Evolutionary conservation across 371 early-diverging fungal species (phyloP).

Genomic region (Mycotypha africana): DNA sequence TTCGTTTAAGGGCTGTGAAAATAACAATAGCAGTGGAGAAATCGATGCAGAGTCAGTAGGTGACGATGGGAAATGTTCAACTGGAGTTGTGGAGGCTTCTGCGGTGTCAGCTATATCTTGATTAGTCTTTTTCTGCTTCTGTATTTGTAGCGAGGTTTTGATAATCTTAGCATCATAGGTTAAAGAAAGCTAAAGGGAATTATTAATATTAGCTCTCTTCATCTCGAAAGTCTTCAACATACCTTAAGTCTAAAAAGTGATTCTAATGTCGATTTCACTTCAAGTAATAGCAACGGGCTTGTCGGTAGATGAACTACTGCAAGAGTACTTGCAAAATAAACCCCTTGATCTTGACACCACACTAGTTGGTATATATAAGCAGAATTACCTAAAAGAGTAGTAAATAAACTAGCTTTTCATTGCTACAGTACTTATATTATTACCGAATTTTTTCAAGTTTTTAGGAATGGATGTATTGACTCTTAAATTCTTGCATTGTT

Average conservation of each 20-base stretch:
- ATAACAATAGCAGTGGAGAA: no score
- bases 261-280: not conserved
- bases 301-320: not conserved
- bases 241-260: not conserved
- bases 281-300: not conserved
- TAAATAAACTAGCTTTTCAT: not conserved
- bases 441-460: conserved; percentile 1
- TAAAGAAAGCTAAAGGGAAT: conserved; percentile 1
- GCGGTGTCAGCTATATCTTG: not conserved
- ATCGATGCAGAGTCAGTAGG: no score
- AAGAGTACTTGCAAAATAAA: not conserved
- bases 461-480: conserved; percentile 2
- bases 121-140: not conserved
- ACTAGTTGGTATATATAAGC: conserved; percentile 2
- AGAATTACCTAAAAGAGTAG: conserved; percentile 1
- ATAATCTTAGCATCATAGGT: not conserved
- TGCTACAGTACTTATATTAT: not conserved
- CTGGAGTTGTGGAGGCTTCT: no score
- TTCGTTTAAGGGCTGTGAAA: not conserved
- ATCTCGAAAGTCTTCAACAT: conserved; percentile 1
- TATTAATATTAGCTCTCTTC: conserved; percentile 1
- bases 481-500: conserved; percentile 10
- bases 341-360: not conserved
- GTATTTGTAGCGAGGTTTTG: not conserved
- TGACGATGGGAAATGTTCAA: no score